A percentile compares a stretch with the other conserved stretches of the same genome.
Evolutionary conservation across 306 rosid genomes (phyloP).

Genomic region (Cucumis hystrix): DNA sequence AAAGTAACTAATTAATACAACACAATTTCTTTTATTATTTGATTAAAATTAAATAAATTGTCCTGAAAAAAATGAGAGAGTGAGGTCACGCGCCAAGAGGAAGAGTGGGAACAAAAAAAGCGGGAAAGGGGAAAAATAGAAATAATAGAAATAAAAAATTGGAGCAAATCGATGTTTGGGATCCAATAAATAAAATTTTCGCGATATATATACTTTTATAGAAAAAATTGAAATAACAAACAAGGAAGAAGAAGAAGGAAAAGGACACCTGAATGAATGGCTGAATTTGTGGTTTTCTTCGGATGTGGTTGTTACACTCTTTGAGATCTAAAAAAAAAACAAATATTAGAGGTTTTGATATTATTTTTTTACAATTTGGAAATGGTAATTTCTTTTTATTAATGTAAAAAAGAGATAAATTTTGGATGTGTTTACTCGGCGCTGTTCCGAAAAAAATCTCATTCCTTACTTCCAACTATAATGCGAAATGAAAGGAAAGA

Average conservation of each 20-base stretch:
- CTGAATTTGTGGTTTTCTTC: slow-evolving; percentile 7
- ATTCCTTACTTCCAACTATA: not conserved
- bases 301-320: not conserved
- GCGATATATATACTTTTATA: too few relatives aligned
- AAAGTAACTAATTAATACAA: not conserved
- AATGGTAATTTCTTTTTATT: too few relatives aligned
- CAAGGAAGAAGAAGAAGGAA: not conserved
- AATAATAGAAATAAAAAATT: not conserved
- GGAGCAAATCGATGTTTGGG: not conserved
- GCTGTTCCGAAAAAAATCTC: not conserved
- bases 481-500: not conserved
- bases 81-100: not conserved
- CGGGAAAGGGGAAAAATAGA: not conserved
- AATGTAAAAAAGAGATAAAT: too few relatives aligned
- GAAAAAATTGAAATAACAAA: not conserved
- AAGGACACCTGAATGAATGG: slow-evolving; percentile 10
- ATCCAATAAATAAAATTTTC: not conserved
- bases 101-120: not conserved
- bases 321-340: not conserved
- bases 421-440: not conserved
- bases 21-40: not conserved
- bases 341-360: not conserved
- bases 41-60: too few relatives aligned
- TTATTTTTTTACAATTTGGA: not conserved
- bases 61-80: too few relatives aligned